These are phyloP conservation scores for Marsdenia floribunda DNA, from an alignment of 257 asterid species.

Conservation along the genomic window DNA sequence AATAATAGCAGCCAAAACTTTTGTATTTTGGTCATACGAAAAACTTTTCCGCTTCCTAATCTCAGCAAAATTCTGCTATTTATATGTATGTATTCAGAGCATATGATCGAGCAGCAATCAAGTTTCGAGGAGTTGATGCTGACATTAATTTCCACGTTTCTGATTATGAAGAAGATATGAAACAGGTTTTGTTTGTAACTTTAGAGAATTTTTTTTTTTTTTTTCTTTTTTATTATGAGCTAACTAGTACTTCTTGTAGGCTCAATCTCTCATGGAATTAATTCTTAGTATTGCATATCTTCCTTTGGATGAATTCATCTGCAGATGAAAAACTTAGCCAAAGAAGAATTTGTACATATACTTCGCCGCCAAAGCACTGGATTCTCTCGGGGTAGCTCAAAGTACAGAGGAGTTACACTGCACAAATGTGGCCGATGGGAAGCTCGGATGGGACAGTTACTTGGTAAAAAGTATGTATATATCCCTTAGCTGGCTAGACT, in stretches of 20 bases:
- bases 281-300: not conserved
- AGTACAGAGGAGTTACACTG: slow-evolving; percentile 64
- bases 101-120: slow-evolving; percentile 81
- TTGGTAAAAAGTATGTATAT: slow-evolving; percentile 57
- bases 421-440: slow-evolving; percentile 74
- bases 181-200: slow-evolving; percentile 37
- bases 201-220: not conserved
- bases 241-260: not conserved
- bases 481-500: not conserved
- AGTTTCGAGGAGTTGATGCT: slow-evolving; percentile 86
- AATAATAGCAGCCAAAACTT: not conserved
- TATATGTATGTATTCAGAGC: slow-evolving; percentile 39
- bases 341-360: slow-evolving; percentile 67
- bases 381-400: slow-evolving; percentile 65
- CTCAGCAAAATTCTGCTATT: not conserved
- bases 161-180: slow-evolving; percentile 76
- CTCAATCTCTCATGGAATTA: not conserved
- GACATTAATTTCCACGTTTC: slow-evolving; percentile 62
- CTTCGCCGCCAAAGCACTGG: slow-evolving; percentile 82
- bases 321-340: slow-evolving; percentile 58
- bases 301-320: slow-evolving; percentile 16
- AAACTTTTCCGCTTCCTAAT: not conserved
- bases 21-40: no score
- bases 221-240: not conserved
- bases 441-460: slow-evolving; percentile 65